Evolutionary conservation across 2,329 filamentous ascomycete genomes (phyloP).

Genomic region (Sphaerulina vaccinii): DNA sequence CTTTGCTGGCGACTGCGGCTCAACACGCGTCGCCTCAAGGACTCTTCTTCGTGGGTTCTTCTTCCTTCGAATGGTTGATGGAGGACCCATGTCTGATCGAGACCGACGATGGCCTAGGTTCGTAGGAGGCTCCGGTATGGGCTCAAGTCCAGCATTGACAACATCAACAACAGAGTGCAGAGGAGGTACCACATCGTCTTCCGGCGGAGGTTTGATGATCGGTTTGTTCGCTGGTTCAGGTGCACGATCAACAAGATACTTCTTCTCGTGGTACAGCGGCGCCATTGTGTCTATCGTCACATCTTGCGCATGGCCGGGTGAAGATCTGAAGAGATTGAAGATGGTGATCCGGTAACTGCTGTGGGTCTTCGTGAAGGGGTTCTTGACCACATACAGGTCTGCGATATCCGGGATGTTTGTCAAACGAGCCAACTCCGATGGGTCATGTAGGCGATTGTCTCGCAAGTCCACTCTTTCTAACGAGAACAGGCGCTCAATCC

Average conservation of each 20-base stretch:
- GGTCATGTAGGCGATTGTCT: constrained; percentile 88
- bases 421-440: constrained; percentile 82
- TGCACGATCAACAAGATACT: constrained; percentile 76
- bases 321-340: constrained; percentile 91
- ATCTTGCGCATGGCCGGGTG: constrained; percentile 86
- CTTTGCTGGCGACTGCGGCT: constrained; percentile 31
- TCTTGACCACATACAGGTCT: constrained; percentile 89
- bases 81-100: constrained; percentile 33
- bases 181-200: constrained; percentile 46
- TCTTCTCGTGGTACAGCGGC: constrained; percentile 81
- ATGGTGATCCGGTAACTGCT: constrained; percentile 82
- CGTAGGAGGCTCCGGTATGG: constrained; percentile 13
- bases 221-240: constrained; percentile 74
- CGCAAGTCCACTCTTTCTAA: constrained; percentile 86
- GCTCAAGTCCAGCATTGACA: constrained; percentile 16
- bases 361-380: constrained; percentile 87
- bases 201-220: constrained; percentile 67
- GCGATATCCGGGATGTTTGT: constrained; percentile 88
- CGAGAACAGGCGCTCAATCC: constrained; percentile 83
- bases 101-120: constrained; percentile 29
- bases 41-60: constrained; percentile 58
- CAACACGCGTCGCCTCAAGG: constrained; percentile 56
- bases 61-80: constrained; percentile 52
- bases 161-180: constrained; percentile 7
- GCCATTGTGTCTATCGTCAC: constrained; percentile 82